These are phyloP conservation scores for Xylona heveae DNA, from an alignment of 495 filamentous ascomycete species.

Conservation along the genomic window DNA sequence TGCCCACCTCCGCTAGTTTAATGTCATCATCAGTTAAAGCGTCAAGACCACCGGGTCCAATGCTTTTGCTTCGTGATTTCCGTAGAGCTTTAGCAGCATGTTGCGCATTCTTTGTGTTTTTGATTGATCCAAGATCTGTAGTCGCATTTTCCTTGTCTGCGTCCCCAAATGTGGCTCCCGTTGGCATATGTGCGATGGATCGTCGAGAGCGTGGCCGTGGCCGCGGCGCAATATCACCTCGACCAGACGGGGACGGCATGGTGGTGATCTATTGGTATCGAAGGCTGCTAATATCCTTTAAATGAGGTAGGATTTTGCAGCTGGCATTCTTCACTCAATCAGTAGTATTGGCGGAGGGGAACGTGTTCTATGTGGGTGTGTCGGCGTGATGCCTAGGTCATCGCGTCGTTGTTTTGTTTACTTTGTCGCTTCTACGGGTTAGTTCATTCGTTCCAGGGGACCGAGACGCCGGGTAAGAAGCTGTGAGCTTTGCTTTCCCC, in stretches of 20 bases:
- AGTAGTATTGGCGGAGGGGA: too few relatives aligned
- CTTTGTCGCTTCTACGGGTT: too few relatives aligned
- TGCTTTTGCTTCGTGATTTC: conserved; percentile 83
- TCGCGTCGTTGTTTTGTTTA: conserved; percentile 8
- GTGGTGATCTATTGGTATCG: conserved; percentile 12
- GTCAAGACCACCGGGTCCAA: conserved; percentile 80
- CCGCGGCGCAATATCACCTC: too few relatives aligned
- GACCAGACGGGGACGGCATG: neutral
- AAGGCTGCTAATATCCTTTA: too few relatives aligned
- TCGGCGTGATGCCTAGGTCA: too few relatives aligned
- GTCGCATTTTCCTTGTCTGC: conserved; percentile 56
- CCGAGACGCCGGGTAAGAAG: too few relatives aligned
- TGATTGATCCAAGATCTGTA: conserved; percentile 27
- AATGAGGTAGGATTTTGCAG: too few relatives aligned
- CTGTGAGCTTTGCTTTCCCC: too few relatives aligned
- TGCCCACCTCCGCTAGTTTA: too few relatives aligned
- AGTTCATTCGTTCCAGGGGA: too few relatives aligned
- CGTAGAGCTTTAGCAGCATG: conserved; percentile 23
- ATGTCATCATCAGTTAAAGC: conserved; percentile 55
- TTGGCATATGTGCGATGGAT: conserved; percentile 47
- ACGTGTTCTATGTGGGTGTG: too few relatives aligned
- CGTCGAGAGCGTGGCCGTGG: conserved; percentile 46
- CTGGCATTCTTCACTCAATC: too few relatives aligned
- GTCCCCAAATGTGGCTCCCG: conserved; percentile 8
- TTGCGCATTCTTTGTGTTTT: conserved; percentile 14